Evolutionary conservation across 371 early-diverging fungal genomes (phyloP).

Genomic region (Mucor racemosus): DNA sequence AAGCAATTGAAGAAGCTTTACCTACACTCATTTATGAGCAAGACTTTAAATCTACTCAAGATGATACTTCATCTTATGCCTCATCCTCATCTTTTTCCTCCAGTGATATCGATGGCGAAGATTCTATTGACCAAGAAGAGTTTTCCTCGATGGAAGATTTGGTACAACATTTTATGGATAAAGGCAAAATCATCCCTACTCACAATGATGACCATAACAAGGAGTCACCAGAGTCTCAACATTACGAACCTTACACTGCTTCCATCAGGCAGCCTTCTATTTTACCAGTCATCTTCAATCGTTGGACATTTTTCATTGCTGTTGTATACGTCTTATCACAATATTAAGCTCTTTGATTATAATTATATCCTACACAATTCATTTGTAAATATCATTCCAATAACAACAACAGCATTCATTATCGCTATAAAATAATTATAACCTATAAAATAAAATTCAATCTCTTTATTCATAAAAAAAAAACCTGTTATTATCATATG

Average conservation of each 20-base stretch:
- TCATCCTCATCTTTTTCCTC: no score
- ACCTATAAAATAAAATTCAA: no score
- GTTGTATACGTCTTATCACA: constrained; percentile 4
- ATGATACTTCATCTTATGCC: no score
- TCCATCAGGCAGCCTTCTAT: constrained; percentile 5
- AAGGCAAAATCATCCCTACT: neutral
- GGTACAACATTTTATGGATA: neutral
- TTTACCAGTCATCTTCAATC: neutral
- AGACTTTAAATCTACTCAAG: no score
- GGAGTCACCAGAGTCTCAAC: neutral
- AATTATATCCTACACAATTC: no score
- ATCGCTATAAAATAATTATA: no score
- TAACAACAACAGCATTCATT: no score
- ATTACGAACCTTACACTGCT: constrained; percentile 1
- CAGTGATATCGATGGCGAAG: neutral
- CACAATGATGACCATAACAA: neutral
- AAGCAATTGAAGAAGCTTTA: neutral
- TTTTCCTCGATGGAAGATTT: neutral
- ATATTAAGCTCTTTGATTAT: neutral
- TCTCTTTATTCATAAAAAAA: no score
- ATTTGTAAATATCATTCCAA: no score
- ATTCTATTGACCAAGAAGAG: neutral
- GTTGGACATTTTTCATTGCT: constrained; percentile 9
- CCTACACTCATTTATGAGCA: neutral
- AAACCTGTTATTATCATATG: no score